phyloP scores from a whole-genome alignment of 1,284 basidiomycete species.

The Sanguinoderma infundibulare region DNA sequence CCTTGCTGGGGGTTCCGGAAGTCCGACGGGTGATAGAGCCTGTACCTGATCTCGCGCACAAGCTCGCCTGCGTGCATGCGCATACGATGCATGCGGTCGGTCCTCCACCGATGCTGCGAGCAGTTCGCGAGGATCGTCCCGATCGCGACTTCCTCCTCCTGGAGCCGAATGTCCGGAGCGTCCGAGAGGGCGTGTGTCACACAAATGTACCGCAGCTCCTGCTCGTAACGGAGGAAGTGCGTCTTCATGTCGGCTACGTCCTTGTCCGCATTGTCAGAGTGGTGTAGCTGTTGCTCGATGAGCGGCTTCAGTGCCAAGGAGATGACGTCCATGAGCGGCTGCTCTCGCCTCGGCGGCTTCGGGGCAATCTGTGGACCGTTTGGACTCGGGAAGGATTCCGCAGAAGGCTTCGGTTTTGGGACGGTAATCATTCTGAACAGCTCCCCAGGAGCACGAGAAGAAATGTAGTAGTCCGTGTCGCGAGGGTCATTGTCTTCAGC shows the following conservation, averaged over 20 bases:
- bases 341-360: constrained; percentile 7
- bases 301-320: constrained; percentile 45
- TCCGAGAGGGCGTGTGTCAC: constrained; percentile 70
- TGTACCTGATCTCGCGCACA: constrained; percentile 53
- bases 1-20: constrained; percentile 31
- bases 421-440: constrained; percentile 67
- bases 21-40: constrained; percentile 44
- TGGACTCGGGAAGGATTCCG: constrained; percentile 21
- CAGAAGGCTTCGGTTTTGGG: constrained; percentile 41
- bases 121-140: constrained; percentile 72
- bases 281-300: constrained; percentile 44
- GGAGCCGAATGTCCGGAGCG: constrained; percentile 54
- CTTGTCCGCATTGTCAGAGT: constrained; percentile 37
- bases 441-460: constrained; percentile 66
- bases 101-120: constrained; percentile 60
- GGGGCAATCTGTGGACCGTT: constrained; percentile 5
- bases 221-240: constrained; percentile 57
- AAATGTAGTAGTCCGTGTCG: constrained; percentile 70
- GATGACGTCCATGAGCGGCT: constrained; percentile 51
- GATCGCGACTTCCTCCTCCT: constrained; percentile 75
- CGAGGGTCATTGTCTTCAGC: constrained; percentile 64
- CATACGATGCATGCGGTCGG: constrained; percentile 66
- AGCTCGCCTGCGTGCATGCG: constrained; percentile 57
- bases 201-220: constrained; percentile 72
- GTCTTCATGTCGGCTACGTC: constrained; percentile 38